Evolutionary conservation across 768 basidiomycete genomes (phyloP).

Genomic region (Baorangia bicolor): DNA sequence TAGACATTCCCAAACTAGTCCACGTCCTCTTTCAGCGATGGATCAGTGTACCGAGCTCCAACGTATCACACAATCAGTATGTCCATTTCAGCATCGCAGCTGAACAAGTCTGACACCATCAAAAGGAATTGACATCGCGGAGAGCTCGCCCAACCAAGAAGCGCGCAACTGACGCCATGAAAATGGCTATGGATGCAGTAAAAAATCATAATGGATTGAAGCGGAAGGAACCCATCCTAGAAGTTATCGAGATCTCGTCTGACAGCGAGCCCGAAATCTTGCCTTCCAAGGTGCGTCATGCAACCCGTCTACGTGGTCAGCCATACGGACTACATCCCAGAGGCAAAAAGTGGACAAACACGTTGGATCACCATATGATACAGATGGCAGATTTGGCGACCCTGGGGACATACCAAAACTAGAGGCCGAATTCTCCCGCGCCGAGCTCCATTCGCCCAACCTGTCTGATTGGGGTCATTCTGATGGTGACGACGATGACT

Average conservation of each 20-base stretch:
- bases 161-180: constrained; percentile 19
- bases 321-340: constrained; percentile 7
- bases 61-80: constrained; percentile 22
- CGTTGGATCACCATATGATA: neutral
- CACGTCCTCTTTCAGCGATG: neutral
- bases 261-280: constrained; percentile 29
- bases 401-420: neutral
- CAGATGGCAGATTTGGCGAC: neutral
- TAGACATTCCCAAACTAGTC: neutral
- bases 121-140: constrained; percentile 27
- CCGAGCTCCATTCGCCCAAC: constrained; percentile 4
- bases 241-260: constrained; percentile 29
- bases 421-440: constrained; percentile 1
- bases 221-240: constrained; percentile 16
- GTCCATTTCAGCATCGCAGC: neutral
- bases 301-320: neutral
- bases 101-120: constrained; percentile 6
- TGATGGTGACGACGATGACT: constrained; percentile 24
- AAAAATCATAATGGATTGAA: constrained; percentile 16
- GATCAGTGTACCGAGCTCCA: constrained; percentile 23
- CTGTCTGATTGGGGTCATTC: neutral
- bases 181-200: constrained; percentile 15
- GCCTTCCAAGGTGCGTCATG: constrained; percentile 21
- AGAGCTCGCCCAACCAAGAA: constrained; percentile 18
- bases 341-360: constrained; percentile 18